Base-by-base conservation (phyloP, 768 basidiomycete species). In the Leucogyrophana mollusca region DNA sequence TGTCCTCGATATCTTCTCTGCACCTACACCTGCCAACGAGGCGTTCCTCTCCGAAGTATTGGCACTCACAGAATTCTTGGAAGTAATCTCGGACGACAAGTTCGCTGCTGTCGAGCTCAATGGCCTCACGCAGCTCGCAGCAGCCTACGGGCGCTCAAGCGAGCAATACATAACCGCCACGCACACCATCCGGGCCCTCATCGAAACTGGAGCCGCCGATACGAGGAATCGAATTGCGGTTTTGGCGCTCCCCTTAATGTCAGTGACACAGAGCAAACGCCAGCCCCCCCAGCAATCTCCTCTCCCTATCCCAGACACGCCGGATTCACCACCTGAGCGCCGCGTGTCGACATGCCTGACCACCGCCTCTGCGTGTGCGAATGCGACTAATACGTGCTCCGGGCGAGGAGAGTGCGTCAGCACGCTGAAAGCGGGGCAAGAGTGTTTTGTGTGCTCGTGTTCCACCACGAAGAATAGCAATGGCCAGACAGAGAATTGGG, bases 401-500 rank as follows among this genome's bases (percentile, higher is more conserved):
- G 84, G 85, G 8, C 74, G 80, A 40, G 90, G 90, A 0, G 56
- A 77, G 50, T 93, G 90, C 55, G 72, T 77, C 14, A 61, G 72
- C 45, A 79, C 79, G 23, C 78, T 69, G 38, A 83, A 81, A 53
- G 77, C 79, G 4, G 87, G 84, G 10, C 65, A 64, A 50, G 65
- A 68, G 1, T 82, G 80, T 55, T 82, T 69, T 45, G 62, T 68
- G 0, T 80, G 79, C 49, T 60, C 66, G 3, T 80, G 77, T 51
- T 43, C 51, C 1, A 69, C 65, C 21, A 83, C 80, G 9, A 76
- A 74, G 38, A 68, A 76, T 45, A 73, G 73, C 9, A 64, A 71
- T 20, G 76, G 81, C n/a, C 61, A 81, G 60, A 80, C 74, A 3
- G 77, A 83, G 51, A 66, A 64, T 24, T 93, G 90, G 90, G 89